phyloP scores from a whole-genome alignment of 495 filamentous ascomycete species.

The Penicillium coffeae region DNA sequence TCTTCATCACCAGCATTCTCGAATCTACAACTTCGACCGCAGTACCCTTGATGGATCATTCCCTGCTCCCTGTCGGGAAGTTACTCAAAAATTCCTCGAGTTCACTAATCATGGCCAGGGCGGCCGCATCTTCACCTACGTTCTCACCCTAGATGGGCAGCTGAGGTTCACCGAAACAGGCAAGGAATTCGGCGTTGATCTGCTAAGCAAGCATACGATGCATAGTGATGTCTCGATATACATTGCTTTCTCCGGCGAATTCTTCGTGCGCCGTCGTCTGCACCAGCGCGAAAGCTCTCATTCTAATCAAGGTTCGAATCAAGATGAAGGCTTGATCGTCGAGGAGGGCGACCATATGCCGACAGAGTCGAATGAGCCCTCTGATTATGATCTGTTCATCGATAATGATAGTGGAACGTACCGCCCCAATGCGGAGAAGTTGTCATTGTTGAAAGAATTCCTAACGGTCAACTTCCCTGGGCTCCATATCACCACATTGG shows the following conservation, averaged over 20 bases:
- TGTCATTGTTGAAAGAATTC: conserved; percentile 67
- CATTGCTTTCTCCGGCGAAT: conserved; percentile 88
- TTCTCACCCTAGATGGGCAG: conserved; percentile 80
- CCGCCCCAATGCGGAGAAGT: conserved; percentile 69
- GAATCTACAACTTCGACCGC: conserved; percentile 82
- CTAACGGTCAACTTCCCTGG: conserved; percentile 69
- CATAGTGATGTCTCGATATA: conserved; percentile 87
- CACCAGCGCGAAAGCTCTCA: conserved; percentile 29
- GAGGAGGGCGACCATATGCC: conserved; percentile 43
- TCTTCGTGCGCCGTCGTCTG: conserved; percentile 74
- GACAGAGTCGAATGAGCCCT: conserved; percentile 52
- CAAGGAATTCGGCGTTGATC: conserved; percentile 88
- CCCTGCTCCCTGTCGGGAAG: conserved; percentile 51
- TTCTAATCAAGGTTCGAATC: not conserved
- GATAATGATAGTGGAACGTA: conserved; percentile 96
- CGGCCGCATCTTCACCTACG: conserved; percentile 84
- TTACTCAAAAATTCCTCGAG: conserved; percentile 75
- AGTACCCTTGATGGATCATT: conserved; percentile 65
- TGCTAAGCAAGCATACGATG: conserved; percentile 92
- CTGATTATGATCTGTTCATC: conserved; percentile 80
- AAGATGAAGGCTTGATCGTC: conserved; percentile 19
- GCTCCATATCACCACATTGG: conserved; percentile 62
- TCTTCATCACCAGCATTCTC: conserved; percentile 82
- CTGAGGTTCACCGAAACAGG: conserved; percentile 92
- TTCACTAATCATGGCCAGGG: conserved; percentile 83